These are phyloP conservation scores for Pouteria glomerata DNA, from an alignment of 148 eudicot species.

Conservation along the genomic window DNA sequence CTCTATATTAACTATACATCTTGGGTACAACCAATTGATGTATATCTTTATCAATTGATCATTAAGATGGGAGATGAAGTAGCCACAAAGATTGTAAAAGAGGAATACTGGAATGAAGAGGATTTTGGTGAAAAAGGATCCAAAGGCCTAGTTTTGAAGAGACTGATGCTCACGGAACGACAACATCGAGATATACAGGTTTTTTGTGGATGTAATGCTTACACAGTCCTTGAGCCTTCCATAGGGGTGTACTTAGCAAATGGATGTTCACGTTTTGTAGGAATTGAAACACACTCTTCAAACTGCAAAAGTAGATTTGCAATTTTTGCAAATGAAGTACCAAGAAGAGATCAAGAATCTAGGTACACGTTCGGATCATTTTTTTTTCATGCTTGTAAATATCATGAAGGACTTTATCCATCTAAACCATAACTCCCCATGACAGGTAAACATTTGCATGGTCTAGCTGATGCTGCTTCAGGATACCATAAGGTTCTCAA, in stretches of 20 bases:
- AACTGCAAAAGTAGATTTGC: slow-evolving; percentile 55
- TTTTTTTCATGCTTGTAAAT: background rate
- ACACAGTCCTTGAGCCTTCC: too few relatives aligned
- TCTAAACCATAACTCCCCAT: background rate
- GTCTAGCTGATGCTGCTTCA: slow-evolving; percentile 72
- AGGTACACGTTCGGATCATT: slow-evolving; percentile 55
- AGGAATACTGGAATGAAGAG: slow-evolving; percentile 14
- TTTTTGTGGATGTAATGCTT: background rate
- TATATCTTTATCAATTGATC: background rate
- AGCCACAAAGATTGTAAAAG: background rate
- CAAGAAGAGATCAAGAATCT: slow-evolving; percentile 57
- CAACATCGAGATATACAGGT: slow-evolving; percentile 70
- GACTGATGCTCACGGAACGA: too few relatives aligned
- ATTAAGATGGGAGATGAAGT: too few relatives aligned
- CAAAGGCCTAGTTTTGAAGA: too few relatives aligned
- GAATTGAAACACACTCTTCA: slow-evolving; percentile 52
- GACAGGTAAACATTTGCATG: slow-evolving; percentile 59
- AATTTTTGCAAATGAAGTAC: slow-evolving; percentile 52
- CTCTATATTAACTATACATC: background rate
- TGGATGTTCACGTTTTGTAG: slow-evolving; percentile 27
- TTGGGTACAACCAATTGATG: slow-evolving; percentile 5
- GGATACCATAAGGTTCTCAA: slow-evolving; percentile 80
- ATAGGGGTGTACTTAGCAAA: too few relatives aligned
- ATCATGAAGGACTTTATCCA: background rate
- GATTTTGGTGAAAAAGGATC: too few relatives aligned